These are phyloP conservation scores for Pseudoscleropodium purum DNA, from an alignment of 225 moss, liverwort and hornwort species.

Conservation along the genomic window DNA sequence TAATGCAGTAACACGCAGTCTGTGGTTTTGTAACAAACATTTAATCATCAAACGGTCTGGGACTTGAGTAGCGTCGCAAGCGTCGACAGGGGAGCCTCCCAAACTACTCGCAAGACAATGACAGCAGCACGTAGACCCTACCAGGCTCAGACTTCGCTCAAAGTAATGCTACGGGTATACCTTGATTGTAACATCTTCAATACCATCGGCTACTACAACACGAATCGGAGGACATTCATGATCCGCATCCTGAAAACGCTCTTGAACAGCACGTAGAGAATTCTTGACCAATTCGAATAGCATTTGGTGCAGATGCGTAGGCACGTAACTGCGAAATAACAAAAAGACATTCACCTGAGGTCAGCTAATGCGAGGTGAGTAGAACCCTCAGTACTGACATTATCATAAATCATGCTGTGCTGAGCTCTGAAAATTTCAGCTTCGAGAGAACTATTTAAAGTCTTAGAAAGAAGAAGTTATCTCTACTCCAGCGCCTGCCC, in stretches of 20 bases:
- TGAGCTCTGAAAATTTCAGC: not conserved
- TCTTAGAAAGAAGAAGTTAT: not conserved
- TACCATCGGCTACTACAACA: conserved; percentile 80
- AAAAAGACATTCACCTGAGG: not conserved
- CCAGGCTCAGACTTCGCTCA: not conserved
- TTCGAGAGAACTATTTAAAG: not conserved
- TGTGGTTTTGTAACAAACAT: not conserved
- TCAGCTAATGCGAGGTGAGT: not conserved
- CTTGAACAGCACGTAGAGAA: conserved; percentile 85
- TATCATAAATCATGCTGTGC: not conserved
- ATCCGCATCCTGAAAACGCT: conserved; percentile 74
- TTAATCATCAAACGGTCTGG: not conserved
- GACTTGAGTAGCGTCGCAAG: not conserved
- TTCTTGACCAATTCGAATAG: conserved; percentile 86
- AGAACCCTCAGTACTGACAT: not conserved
- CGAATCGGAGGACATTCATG: conserved; percentile 71
- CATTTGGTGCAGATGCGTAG: conserved; percentile 89
- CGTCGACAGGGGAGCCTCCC: not conserved
- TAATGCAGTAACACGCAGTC: not conserved
- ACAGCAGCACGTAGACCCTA: not conserved
- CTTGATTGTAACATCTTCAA: conserved; percentile 87
- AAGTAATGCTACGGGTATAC: not conserved
- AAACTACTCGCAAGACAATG: not conserved
- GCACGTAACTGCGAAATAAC: conserved; percentile 60
- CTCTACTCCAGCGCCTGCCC: not conserved